Evolutionary conservation across 352 stramenopile genomes (phyloP).

Genomic region (Phytophthora multivora): DNA sequence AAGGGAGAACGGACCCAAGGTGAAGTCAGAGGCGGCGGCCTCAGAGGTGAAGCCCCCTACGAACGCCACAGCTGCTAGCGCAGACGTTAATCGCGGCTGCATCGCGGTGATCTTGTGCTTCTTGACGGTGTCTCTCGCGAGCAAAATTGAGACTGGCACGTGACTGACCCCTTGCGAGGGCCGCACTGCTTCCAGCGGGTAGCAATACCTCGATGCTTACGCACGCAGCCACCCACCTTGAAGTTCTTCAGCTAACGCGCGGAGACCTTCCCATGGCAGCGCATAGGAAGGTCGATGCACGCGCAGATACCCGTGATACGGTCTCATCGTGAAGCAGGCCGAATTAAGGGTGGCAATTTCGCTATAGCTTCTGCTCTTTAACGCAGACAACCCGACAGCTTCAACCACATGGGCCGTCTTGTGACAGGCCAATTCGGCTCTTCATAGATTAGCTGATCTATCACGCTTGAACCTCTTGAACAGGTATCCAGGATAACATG

Average conservation of each 20-base stretch:
- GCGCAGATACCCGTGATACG: neutral
- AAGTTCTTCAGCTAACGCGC: neutral
- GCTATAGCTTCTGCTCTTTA: neutral
- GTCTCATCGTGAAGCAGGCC: neutral
- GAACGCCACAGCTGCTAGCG: constrained; percentile 6
- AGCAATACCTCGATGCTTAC: no score
- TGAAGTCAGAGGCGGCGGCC: constrained; percentile 3
- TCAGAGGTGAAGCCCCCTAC: neutral
- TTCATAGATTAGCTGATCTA: neutral
- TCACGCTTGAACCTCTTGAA: neutral
- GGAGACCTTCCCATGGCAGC: constrained; percentile 1
- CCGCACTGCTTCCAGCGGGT: no score
- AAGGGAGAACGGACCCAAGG: constrained; percentile 22
- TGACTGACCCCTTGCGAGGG: no score
- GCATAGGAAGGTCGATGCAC: constrained; percentile 1
- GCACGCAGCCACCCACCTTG: constrained; percentile 1
- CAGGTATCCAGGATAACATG: no score
- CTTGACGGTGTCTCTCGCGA: constrained; percentile 3
- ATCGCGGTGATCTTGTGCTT: constrained; percentile 11
- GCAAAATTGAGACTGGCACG: constrained; percentile 20
- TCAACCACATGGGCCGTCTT: neutral
- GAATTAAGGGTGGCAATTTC: neutral
- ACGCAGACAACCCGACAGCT: neutral
- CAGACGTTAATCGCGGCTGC: constrained; percentile 6
- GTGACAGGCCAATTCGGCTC: neutral